phyloP scores from a whole-genome alignment of 2,329 filamentous ascomycete species.

The Botryotinia calthae region DNA sequence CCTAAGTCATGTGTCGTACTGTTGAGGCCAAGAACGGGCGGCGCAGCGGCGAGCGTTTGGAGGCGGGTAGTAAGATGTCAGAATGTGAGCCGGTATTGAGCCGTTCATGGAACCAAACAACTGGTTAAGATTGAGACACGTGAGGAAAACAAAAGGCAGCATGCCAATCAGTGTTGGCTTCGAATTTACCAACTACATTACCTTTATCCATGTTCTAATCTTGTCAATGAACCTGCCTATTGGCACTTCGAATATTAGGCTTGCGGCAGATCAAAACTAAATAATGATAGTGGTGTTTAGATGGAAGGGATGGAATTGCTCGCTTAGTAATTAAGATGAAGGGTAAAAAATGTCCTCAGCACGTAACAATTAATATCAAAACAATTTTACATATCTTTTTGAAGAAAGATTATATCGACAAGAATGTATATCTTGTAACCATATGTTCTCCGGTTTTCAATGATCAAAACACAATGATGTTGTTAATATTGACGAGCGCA shows the following conservation, averaged over 20 bases:
- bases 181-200: not conserved
- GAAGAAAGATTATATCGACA: too few relatives aligned
- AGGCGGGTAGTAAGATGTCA: not conserved
- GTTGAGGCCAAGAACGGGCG: not conserved
- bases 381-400: too few relatives aligned
- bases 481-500: not conserved
- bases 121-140: constrained; percentile 2
- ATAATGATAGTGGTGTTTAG: too few relatives aligned
- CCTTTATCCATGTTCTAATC: not conserved
- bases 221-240: not conserved
- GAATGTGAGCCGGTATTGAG: not conserved
- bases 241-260: not conserved
- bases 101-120: not conserved
- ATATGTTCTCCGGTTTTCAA: rapidly evolving
- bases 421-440: not conserved
- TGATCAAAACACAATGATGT: not conserved
- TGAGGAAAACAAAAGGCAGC: not conserved
- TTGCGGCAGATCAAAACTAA: too few relatives aligned
- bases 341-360: not conserved
- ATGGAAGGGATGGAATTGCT: not conserved
- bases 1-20: not conserved
- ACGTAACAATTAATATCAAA: not conserved
- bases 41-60: not conserved
- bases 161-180: not conserved
- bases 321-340: constrained; percentile 7